These are phyloP conservation scores for Hemisphaericaspora xylanilytica DNA, from an alignment of 1,139 yeast genomes.

Conservation along the genomic window DNA sequence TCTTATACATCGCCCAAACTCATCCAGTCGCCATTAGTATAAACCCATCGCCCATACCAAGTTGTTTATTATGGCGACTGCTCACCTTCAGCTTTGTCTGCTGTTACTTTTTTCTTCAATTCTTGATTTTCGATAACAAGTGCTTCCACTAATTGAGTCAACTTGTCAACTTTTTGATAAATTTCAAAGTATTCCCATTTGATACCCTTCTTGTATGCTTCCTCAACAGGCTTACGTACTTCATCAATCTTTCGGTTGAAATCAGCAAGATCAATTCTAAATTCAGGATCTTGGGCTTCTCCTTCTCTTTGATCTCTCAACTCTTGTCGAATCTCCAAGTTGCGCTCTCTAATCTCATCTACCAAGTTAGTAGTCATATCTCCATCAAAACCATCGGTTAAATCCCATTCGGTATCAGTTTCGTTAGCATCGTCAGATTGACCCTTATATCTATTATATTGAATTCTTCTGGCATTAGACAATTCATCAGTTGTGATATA, in stretches of 20 bases:
- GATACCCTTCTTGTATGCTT: slow-evolving; percentile 55
- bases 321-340: slow-evolving; percentile 36
- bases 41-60: no score
- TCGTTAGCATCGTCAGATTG: slow-evolving; percentile 81
- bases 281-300: slow-evolving; percentile 71
- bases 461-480: slow-evolving; percentile 63
- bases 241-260: slow-evolving; percentile 50
- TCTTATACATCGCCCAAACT: no score
- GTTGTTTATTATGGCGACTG: not conserved
- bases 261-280: slow-evolving; percentile 44
- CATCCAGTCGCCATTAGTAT: no score
- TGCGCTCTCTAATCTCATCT: slow-evolving; percentile 41
- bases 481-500: slow-evolving; percentile 65
- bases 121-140: slow-evolving; percentile 45
- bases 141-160: slow-evolving; percentile 40
- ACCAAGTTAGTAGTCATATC: slow-evolving; percentile 26
- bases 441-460: slow-evolving; percentile 66
- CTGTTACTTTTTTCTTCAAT: slow-evolving; percentile 19
- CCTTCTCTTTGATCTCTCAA: slow-evolving; percentile 56
- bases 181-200: slow-evolving; percentile 66
- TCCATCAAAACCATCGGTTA: slow-evolving; percentile 69
- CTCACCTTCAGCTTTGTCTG: not conserved
- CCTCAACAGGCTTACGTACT: slow-evolving; percentile 55
- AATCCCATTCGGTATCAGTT: slow-evolving; percentile 75
- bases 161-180: slow-evolving; percentile 47